Percentiles rank a stretch among this genome's conserved stretches.
Evolutionary conservation across 805 yeast species (phyloP).

Genomic region (Candida tibetensis): DNA sequence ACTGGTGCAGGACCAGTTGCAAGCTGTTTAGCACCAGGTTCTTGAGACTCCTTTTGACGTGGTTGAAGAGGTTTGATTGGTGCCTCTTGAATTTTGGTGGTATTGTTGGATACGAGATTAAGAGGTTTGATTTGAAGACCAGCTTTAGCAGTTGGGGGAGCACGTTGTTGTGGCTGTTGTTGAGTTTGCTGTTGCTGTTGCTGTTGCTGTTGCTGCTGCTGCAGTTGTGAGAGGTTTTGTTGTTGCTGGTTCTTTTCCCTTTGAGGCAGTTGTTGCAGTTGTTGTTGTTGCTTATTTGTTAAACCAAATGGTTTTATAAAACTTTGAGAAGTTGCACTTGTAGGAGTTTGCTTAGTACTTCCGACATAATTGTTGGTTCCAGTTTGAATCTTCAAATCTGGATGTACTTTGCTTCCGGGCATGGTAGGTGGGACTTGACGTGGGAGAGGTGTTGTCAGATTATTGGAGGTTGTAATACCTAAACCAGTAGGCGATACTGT

Average conservation of each 20-base stretch:
- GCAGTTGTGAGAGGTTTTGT: too few species aligned
- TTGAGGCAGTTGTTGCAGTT: slow-evolving; percentile 25
- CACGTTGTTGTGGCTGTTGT: slow-evolving; percentile 6
- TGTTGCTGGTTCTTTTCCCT: slow-evolving; percentile 24
- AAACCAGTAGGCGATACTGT: slow-evolving; percentile 18
- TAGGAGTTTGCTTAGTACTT: slow-evolving; percentile 24
- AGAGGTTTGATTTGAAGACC: slow-evolving; percentile 11
- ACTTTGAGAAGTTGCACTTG: slow-evolving; percentile 10
- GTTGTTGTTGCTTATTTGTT: slow-evolving; percentile 9
- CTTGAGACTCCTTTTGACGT: slow-evolving; percentile 9
- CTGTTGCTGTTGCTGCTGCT: slow-evolving; percentile 7
- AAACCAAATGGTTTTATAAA: slow-evolving; percentile 21
- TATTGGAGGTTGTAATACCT: slow-evolving; percentile 21
- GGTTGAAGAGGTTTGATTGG: slow-evolving; percentile 29
- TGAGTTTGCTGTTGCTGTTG: slow-evolving; percentile 10
- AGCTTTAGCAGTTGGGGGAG: slow-evolving; percentile 3
- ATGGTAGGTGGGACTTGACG: slow-evolving; percentile 30
- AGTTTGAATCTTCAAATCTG: slow-evolving; percentile 32
- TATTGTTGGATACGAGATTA: slow-evolving; percentile 7
- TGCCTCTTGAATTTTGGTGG: slow-evolving; percentile 10
- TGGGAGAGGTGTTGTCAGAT: slow-evolving; percentile 19
- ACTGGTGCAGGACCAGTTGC: slow-evolving; percentile 13
- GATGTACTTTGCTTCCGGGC: slow-evolving; percentile 23
- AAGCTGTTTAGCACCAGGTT: slow-evolving; percentile 3
- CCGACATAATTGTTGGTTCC: slow-evolving; percentile 21